These are phyloP conservation scores for Lagenaria siceraria DNA, from an alignment of 306 rosid genomes.

Conservation along the genomic window DNA sequence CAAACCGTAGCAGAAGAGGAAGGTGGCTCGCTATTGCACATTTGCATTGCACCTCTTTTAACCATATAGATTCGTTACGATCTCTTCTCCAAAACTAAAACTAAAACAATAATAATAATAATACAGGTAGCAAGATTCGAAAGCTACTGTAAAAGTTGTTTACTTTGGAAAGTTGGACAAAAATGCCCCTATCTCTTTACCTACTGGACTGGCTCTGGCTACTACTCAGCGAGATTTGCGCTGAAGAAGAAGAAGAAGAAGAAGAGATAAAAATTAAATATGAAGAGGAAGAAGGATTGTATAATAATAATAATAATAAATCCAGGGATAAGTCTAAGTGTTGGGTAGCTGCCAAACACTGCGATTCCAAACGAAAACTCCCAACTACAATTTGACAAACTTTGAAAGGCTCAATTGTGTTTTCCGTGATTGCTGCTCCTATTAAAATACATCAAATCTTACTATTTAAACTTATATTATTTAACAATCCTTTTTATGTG, in stretches of 20 bases:
- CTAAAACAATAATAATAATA: too few species aligned
- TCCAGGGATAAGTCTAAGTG: neutral
- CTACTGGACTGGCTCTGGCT: too few species aligned
- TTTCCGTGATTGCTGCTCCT: conserved; percentile 17
- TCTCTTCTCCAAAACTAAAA: neutral
- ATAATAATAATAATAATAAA: neutral
- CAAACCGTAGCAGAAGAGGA: neutral
- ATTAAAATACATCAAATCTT: too few species aligned
- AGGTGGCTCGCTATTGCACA: neutral
- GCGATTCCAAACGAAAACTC: neutral
- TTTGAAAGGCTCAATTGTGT: neutral
- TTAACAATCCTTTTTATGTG: too few species aligned
- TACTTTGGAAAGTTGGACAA: neutral
- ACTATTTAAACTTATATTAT: too few species aligned
- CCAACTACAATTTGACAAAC: neutral
- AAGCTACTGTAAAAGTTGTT: neutral
- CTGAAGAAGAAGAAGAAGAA: neutral
- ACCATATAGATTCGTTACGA: neutral
- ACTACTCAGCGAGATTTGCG: conserved; percentile 1
- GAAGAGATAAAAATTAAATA: too few species aligned
- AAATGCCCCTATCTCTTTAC: neutral
- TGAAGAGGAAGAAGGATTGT: neutral
- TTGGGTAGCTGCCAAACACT: neutral
- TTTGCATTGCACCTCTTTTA: too few species aligned
- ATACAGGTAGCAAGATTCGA: neutral